These are phyloP conservation scores for Penicillium sp. DNA, from an alignment of 2,329 filamentous ascomycete genomes.

Conservation along the genomic window DNA sequence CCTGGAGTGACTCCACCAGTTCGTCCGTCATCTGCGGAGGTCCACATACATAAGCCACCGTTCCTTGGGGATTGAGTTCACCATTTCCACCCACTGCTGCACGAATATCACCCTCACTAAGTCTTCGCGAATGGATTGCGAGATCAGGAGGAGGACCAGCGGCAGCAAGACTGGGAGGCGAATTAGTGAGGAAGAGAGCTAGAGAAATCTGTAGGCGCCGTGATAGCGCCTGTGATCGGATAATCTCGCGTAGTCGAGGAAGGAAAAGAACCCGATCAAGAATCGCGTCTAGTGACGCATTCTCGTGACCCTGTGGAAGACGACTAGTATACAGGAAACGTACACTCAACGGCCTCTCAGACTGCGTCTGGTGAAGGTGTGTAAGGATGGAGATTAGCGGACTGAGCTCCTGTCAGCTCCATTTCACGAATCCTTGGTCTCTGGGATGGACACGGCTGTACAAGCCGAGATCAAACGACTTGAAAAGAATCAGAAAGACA, in stretches of 20 bases:
- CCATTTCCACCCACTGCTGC: constrained; percentile 31
- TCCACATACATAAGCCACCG: constrained; percentile 66
- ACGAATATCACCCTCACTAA: constrained; percentile 36
- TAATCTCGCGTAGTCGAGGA: constrained; percentile 42
- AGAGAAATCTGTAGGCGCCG: constrained; percentile 30
- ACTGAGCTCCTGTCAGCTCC: constrained; percentile 36
- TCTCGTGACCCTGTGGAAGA: constrained; percentile 22
- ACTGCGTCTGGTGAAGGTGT: constrained; percentile 51
- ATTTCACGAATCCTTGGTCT: not conserved
- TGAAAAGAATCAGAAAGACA: not conserved
- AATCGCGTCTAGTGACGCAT: constrained; percentile 7
- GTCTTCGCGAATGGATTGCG: constrained; percentile 32
- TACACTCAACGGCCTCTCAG: constrained; percentile 46
- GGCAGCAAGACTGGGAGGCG: constrained; percentile 7
- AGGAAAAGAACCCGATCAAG: constrained; percentile 48
- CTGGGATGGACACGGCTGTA: not conserved
- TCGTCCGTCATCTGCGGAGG: constrained; percentile 68
- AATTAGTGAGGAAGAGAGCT: constrained; percentile 36
- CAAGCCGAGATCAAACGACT: not conserved
- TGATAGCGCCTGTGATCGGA: constrained; percentile 28
- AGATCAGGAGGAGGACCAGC: constrained; percentile 23
- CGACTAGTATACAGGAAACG: constrained; percentile 64
- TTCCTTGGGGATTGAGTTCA: constrained; percentile 29
- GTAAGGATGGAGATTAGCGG: constrained; percentile 73
- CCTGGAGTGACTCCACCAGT: constrained; percentile 49